These are phyloP conservation scores for Trichoderma breve DNA, from an alignment of 2,329 filamentous ascomycete genomes.

Conservation along the genomic window DNA sequence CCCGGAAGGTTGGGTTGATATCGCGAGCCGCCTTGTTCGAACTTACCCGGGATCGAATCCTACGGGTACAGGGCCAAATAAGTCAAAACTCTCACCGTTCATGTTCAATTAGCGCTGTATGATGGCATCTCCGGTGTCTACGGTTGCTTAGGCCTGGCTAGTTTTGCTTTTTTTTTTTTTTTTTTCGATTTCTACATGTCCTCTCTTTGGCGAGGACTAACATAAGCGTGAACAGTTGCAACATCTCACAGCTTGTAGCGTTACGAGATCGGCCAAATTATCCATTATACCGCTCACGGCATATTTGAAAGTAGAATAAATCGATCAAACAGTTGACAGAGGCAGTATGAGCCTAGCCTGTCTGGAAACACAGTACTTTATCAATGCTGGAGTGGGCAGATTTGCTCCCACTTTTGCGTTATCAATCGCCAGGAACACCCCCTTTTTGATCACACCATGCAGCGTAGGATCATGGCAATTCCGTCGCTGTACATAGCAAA, in stretches of 20 bases:
- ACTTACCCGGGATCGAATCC: neutral
- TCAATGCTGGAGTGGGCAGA: neutral
- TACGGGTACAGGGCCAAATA: neutral
- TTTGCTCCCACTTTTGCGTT: neutral
- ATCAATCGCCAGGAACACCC: neutral
- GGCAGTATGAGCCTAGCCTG: accelerated
- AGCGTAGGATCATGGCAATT: constrained; percentile 8
- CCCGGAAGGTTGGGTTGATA: neutral
- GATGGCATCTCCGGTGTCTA: neutral
- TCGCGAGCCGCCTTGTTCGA: neutral
- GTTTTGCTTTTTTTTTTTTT: neutral
- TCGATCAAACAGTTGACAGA: neutral
- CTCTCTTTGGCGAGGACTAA: neutral
- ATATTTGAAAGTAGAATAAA: neutral
- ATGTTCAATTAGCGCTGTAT: neutral
- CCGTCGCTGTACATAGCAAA: neutral
- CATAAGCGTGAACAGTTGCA: neutral
- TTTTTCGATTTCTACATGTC: neutral
- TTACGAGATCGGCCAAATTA: neutral
- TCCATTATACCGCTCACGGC: neutral
- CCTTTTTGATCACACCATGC: neutral
- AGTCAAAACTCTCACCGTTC: neutral
- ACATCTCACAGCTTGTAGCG: neutral
- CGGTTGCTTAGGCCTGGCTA: neutral
- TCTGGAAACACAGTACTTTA: neutral